Percentiles rank a stretch among this genome's conserved stretches.
Evolutionary conservation across 2,329 filamentous ascomycete genomes (phyloP).

Genomic region (Alternaria brassicae): DNA sequence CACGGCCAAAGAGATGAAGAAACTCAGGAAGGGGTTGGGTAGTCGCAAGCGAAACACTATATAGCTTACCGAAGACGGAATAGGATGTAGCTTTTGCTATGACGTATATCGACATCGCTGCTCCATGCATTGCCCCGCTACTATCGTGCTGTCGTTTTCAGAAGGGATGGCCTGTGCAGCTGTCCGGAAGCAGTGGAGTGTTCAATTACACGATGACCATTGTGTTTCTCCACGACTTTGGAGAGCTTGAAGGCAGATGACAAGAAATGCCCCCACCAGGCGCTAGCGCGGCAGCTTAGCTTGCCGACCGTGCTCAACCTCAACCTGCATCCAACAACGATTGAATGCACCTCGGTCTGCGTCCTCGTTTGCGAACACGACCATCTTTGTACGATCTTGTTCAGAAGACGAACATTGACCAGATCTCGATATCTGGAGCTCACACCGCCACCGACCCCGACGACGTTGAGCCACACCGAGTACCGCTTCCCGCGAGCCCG

Average conservation of each 20-base stretch:
- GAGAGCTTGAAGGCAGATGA: constrained; percentile 14
- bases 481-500: constrained; percentile 49
- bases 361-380: constrained; percentile 65
- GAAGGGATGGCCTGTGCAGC: not conserved
- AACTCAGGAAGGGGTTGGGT: not conserved
- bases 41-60: not conserved
- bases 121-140: not conserved
- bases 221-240: not conserved
- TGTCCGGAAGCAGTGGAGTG: not conserved
- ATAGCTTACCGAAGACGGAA: constrained; percentile 6
- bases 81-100: constrained; percentile 15
- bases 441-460: constrained; percentile 29
- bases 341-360: constrained; percentile 63
- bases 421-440: constrained; percentile 50
- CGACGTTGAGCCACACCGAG: constrained; percentile 38
- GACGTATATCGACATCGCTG: constrained; percentile 20
- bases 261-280: constrained; percentile 23
- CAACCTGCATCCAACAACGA: constrained; percentile 29
- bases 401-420: constrained; percentile 57
- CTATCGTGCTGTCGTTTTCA: not conserved
- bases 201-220: not conserved
- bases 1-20: not conserved
- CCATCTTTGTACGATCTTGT: constrained; percentile 70
- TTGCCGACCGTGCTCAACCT: constrained; percentile 21
- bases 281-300: constrained; percentile 21